phyloP scores from a whole-genome alignment of 257 asterid genomes.

The Lycium ferocissimum region DNA sequence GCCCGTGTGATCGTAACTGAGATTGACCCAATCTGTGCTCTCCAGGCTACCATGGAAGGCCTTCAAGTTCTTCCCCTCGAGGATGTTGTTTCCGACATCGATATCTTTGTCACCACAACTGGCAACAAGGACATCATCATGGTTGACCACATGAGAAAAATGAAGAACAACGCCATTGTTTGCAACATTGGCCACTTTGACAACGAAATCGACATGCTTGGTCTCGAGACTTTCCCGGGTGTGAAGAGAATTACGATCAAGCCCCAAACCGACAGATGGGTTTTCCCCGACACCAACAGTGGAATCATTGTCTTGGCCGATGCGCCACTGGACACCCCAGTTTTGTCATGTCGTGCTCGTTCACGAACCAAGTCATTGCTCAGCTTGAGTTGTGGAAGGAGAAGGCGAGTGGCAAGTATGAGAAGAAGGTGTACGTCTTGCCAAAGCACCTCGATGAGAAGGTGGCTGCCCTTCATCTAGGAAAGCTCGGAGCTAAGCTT shows the following conservation, averaged over 20 bases:
- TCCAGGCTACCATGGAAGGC: slow-evolving; percentile 71
- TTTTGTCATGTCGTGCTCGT: slow-evolving; percentile 69
- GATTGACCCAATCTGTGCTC: slow-evolving; percentile 72
- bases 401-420: slow-evolving; percentile 51
- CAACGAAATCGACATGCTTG: slow-evolving; percentile 67
- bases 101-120: slow-evolving; percentile 69
- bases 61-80: slow-evolving; percentile 61
- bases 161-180: slow-evolving; percentile 69
- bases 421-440: slow-evolving; percentile 64
- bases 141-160: slow-evolving; percentile 63
- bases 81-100: slow-evolving; percentile 55
- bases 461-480: slow-evolving; percentile 68
- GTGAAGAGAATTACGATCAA: slow-evolving; percentile 60
- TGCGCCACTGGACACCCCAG: slow-evolving; percentile 74
- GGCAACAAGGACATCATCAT: slow-evolving; percentile 74
- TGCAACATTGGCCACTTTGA: slow-evolving; percentile 75
- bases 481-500: slow-evolving; percentile 66
- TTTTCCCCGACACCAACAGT: slow-evolving; percentile 53
- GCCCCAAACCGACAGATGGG: slow-evolving; percentile 68
- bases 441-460: slow-evolving; percentile 72
- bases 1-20: slow-evolving; percentile 68
- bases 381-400: slow-evolving; percentile 71
- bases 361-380: slow-evolving; percentile 69
- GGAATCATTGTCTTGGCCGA: slow-evolving; percentile 60
- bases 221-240: slow-evolving; percentile 64